Conservation (phyloP, 306 rosid genomes). For the Mimosa bimucronata region DNA sequence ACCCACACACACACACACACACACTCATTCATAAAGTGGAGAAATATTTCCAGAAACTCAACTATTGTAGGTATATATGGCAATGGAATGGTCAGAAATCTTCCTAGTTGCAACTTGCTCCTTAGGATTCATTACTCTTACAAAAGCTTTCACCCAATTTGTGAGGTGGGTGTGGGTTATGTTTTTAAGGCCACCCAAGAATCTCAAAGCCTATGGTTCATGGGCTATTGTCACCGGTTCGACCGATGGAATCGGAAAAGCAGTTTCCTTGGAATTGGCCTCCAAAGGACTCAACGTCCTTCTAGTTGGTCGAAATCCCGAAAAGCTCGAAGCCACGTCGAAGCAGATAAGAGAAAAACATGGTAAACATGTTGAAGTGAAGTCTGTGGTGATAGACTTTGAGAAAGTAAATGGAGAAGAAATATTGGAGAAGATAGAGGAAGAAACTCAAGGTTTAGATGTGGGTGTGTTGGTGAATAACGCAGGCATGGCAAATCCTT, state of each 20-base stretch:
- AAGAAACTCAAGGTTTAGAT: constrained; percentile 45
- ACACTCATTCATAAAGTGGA: too few relatives aligned
- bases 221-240: constrained; percentile 86
- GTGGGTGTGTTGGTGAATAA: constrained; percentile 41
- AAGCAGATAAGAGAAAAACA: constrained; percentile 36
- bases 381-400: constrained; percentile 36
- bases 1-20: too few relatives aligned
- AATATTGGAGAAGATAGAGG: constrained; percentile 26
- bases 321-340: constrained; percentile 39
- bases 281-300: constrained; percentile 62
- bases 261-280: constrained; percentile 68
- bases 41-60: background rate
- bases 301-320: constrained; percentile 50
- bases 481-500: constrained; percentile 45
- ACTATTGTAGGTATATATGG: background rate
- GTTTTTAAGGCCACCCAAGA: constrained; percentile 60
- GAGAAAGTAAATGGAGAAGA: constrained; percentile 45
- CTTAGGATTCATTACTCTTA: constrained; percentile 53
- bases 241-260: constrained; percentile 87
- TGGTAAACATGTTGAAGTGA: constrained; percentile 21
- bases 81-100: constrained; percentile 34
- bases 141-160: constrained; percentile 20
- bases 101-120: constrained; percentile 26
- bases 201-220: constrained; percentile 71
- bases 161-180: constrained; percentile 56